These are phyloP conservation scores for Colletotrichum sp. DNA, from an alignment of 2,329 filamentous ascomycete species.

Conservation along the genomic window DNA sequence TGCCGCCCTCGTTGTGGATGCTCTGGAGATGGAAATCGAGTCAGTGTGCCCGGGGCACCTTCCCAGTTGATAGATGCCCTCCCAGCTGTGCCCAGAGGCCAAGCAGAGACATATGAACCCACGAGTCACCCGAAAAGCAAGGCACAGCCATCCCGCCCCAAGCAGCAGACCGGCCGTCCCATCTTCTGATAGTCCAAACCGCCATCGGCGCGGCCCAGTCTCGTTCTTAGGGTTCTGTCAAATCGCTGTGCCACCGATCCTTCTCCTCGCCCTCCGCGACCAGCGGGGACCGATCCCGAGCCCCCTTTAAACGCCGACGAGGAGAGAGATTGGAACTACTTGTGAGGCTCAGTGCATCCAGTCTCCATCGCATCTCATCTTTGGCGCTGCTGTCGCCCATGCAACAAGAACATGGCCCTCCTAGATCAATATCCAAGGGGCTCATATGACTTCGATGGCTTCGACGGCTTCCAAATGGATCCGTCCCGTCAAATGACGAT, in stretches of 20 bases:
- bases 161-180: neutral
- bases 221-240: neutral
- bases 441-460: neutral
- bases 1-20: constrained; percentile 9
- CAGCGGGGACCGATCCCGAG: neutral
- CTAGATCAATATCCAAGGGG: neutral
- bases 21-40: constrained; percentile 14
- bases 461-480: neutral
- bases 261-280: neutral
- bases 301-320: neutral
- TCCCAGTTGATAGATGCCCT: neutral
- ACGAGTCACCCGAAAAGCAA: neutral
- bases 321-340: neutral
- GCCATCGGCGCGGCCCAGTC: neutral
- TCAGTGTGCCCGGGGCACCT: constrained; percentile 4
- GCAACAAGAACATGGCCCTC: neutral
- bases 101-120: neutral
- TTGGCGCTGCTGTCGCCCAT: neutral
- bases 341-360: neutral
- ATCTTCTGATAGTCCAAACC: constrained; percentile 7
- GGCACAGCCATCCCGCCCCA: neutral
- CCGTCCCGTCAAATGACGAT: neutral
- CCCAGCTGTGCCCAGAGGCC: neutral
- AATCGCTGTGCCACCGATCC: neutral
- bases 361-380: neutral